Base-by-base conservation (phyloP, 805 yeast species). In the Torulaspora franciscae region DNA sequence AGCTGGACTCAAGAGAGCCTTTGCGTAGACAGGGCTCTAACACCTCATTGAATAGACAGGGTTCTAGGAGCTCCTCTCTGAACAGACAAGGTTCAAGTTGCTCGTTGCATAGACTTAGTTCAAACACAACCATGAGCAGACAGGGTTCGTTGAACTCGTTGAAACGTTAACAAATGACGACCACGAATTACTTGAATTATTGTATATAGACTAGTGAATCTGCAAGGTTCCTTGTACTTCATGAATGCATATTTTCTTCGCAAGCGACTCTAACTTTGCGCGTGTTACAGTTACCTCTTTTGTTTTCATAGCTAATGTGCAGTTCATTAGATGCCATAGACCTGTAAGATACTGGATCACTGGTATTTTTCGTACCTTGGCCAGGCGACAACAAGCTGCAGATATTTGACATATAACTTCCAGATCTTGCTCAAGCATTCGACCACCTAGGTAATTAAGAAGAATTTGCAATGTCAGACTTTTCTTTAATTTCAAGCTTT, bases 251-350 rank as follows among this genome's bases (percentile, higher is more conserved):
- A 50, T 25, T 29, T 41, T 48, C 25, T 49, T 36, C 9, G 52
- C 61, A 6, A 58, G 26, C 2, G 47, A 42, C 22, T 56, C 59
- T 19, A 64, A 47, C 37, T 56, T 59, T 5, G 59, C 57, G 26
- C 50, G 56, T 6, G 61, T 56, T 14, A 57, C 43, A 1, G 59
- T 48, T 3, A 59, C 65, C 27, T 62, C 64, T 42, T 60, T 62
- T 11, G 49, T 46, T 17, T 58, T 54, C 65, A 62, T 58, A 1
- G 64, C 57, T 5, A 64, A 42, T 2, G 66, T 64, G 38, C 64
- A 51, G 42, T 63, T 64, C 45, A 55, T 55, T 29, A 64, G 33
- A 47, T 63, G 65, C 65, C 66, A 63, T 26, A 62, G 37, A 4
- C 67, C 68, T 7, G 55, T 42, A 2, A 62, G 42, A 45, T 63